Percentiles rank a stretch among this genome's conserved stretches.
These are phyloP conservation scores for Tricladium varicosporioides DNA, from an alignment of 2,329 filamentous ascomycete species.

Conservation along the genomic window DNA sequence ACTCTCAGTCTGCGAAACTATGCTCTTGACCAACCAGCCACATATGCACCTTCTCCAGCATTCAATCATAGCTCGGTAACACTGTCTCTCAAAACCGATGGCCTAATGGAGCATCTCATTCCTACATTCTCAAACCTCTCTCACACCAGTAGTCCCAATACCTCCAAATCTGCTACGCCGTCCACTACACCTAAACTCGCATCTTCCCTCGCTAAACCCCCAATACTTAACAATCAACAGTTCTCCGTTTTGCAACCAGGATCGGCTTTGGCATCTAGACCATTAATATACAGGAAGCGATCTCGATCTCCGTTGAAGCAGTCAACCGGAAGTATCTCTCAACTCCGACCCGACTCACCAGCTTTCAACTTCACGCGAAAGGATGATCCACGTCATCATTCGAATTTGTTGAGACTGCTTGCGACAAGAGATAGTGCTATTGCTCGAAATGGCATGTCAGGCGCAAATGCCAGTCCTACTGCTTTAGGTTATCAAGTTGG, in stretches of 20 bases:
- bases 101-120: neutral
- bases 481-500: too few species aligned
- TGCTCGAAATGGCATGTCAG: too few species aligned
- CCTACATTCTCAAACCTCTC: neutral
- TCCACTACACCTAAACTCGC: neutral
- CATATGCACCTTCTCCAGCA: neutral
- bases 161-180: neutral
- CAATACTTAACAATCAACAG: neutral
- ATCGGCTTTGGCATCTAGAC: too few species aligned
- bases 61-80: neutral
- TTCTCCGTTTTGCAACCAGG: too few species aligned
- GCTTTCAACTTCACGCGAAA: neutral
- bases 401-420: too few species aligned
- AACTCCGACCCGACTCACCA: neutral
- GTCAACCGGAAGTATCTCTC: neutral
- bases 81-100: neutral
- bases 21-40: neutral
- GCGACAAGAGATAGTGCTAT: too few species aligned
- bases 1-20: neutral
- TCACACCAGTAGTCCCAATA: neutral
- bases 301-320: neutral
- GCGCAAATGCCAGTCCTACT: too few species aligned
- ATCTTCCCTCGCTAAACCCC: neutral
- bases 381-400: neutral
- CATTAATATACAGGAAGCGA: neutral